Percentiles rank a stretch among this genome's conserved stretches.
Conservation (phyloP, 2,329 filamentous ascomycete species). For the Bipolaris zeicola region DNA sequence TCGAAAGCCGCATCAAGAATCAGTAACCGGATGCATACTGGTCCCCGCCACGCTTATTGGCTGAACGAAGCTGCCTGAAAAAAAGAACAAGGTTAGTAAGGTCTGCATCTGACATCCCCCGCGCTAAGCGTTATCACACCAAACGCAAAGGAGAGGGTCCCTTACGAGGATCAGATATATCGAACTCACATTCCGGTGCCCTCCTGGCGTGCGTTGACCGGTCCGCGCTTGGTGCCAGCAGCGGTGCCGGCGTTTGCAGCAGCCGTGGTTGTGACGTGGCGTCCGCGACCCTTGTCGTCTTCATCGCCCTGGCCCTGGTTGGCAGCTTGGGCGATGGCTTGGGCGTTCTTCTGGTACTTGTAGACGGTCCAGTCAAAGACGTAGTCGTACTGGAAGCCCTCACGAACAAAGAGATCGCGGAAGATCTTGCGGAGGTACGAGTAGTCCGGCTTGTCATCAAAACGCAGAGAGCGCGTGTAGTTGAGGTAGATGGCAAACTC, state of each 20-base stretch:
- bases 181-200: conserved; percentile 96
- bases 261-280: conserved; percentile 63
- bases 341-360: conserved; percentile 99
- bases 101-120: conserved; percentile 61
- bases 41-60: conserved; percentile 58
- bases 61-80: conserved; percentile 59
- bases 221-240: conserved; percentile 69
- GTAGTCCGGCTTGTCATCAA: conserved; percentile 99
- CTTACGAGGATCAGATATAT: conserved; percentile 81
- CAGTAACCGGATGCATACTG: conserved; percentile 57
- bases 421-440: conserved; percentile 99
- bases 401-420: conserved; percentile 97
- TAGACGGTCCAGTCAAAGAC: conserved; percentile 99
- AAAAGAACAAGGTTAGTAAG: conserved; percentile 53
- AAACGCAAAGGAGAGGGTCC: conserved; percentile 84
- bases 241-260: conserved; percentile 67
- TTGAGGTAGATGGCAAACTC: conserved; percentile 99
- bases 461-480: conserved; percentile 97
- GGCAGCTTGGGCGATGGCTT: conserved; percentile 86
- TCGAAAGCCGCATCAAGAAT: conserved; percentile 50
- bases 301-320: conserved; percentile 69
- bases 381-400: conserved; percentile 99
- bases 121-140: conserved; percentile 78
- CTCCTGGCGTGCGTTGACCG: conserved; percentile 80
- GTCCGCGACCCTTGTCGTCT: conserved; percentile 73